Percentiles rank a stretch among this genome's conserved stretches.
Conservation (phyloP, 345 rosid species). For the Salix dunnii region DNA sequence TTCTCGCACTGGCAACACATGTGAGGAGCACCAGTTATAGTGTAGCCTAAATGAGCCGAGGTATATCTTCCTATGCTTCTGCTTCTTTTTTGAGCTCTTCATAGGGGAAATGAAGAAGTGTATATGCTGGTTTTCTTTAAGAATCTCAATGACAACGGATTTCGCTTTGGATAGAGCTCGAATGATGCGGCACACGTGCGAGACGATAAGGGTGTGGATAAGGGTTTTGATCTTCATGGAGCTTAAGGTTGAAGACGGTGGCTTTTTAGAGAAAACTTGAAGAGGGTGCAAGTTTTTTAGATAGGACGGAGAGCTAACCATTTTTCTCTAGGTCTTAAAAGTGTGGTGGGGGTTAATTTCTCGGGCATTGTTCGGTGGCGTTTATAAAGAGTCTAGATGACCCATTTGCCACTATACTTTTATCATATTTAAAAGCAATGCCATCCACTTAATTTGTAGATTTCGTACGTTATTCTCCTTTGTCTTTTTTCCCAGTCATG, state of each 20-base stretch:
- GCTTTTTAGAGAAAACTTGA: constrained; percentile 14
- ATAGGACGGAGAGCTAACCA: constrained; percentile 6
- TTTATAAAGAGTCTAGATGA: constrained; percentile 11
- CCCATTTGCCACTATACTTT: constrained; percentile 12
- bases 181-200: constrained; percentile 49
- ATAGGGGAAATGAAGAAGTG: constrained; percentile 38
- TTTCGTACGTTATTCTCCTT: constrained; percentile 1
- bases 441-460: constrained; percentile 36
- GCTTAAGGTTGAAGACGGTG: constrained; percentile 45
- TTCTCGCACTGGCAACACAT: constrained; percentile 55
- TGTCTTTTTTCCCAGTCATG: constrained; percentile 17
- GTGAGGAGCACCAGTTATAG: constrained; percentile 84
- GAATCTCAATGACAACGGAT: constrained; percentile 39
- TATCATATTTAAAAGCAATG: constrained; percentile 8
- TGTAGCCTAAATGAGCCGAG: constrained; percentile 85
- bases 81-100: constrained; percentile 38
- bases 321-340: neutral
- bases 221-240: constrained; percentile 58
- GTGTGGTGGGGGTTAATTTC: neutral
- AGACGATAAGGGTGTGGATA: constrained; percentile 50
- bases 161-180: constrained; percentile 56
- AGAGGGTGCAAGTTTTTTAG: constrained; percentile 5
- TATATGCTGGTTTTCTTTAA: constrained; percentile 44
- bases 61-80: constrained; percentile 40
- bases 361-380: neutral